Evolutionary conservation across 2,329 filamentous ascomycete genomes (phyloP), one percentile per base, ranked within the genome.

Genomic region (Alternaria alternata): DNA sequence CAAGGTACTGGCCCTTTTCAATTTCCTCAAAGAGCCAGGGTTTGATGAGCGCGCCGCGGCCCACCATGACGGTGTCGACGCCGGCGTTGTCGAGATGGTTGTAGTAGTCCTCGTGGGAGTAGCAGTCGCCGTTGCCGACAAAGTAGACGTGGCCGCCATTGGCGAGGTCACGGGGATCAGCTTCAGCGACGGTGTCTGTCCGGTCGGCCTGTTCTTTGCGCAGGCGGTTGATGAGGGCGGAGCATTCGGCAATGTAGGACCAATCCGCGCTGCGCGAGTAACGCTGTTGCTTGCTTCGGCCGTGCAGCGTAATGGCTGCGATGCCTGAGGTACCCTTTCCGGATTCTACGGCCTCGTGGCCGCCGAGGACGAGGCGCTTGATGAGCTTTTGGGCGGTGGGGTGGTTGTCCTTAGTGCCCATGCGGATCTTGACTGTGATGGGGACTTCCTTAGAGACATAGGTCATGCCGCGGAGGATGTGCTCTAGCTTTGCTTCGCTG

Each of bases 1-100:
- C 95, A 39, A 99, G 87, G 75, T 98, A 97, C 79, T 98, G 95
- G 5, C 91, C 91, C 64, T 89, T 87, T 68, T 92, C 88, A 56
- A 99, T 98, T 80, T 99, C 95, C 79, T 99, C 95, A 75, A 98
- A 99, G 64, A 99, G 84, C 95, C 95, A 99, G 1, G 95, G 95
- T 81, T 99, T 99, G 81, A 98, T 92, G 59, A 99, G 86, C 9
- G 95, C 95, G 57, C 95, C 95, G 62, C 95, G 91, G n/a, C 90
- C 95, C 62, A 98, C 88, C 95, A 99, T 98, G 75, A 97, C 91
- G n/a, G 89, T 89, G 81, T 98, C 94, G 46, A 98, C 93, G 47
- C 88, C 87, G 36, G 92, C 86, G 60, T 94, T 86, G 48, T 90
- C 85, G 39, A 98, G 83, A 72, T 95, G 89, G 58, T 89, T 82